Base-by-base conservation (phyloP, 192 early-diverging fungal genomes). In the Umbelopsis vinacea region DNA sequence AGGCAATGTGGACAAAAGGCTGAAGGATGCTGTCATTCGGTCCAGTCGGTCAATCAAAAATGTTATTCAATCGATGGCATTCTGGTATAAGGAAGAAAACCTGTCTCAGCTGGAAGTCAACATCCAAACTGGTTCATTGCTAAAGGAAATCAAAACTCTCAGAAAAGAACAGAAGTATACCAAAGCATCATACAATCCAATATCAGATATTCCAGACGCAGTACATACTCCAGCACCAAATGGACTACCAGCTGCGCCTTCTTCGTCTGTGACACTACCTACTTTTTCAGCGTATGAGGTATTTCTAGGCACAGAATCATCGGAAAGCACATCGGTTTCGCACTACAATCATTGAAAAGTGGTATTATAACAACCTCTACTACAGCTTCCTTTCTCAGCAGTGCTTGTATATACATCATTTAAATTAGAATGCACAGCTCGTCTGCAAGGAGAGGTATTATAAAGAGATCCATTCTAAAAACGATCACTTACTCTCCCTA, bases 201-300 rank as follows among this genome's bases (percentile, higher is more conserved):
- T 33, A 37, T 8, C 33, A 37, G 57, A 7, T 43, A 43, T 11
- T 43, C 11, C 11, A 43, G 11, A 43, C 40, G 8, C 17, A 63
- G n/a, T 7, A 17, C 9, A n/a, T 63, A 6, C 2, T 17, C 57
- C 11, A 6, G 11, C 21, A 35, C 1, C 57, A 19, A n/a, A 10
- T 19, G 33, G 33, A 11, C 19, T 63, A 3, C 57, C 57, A 63
- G 57, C 57, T n/a, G 57, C 57, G 2, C 57, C 57, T 37, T 63
- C 57, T 29, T 63, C 57, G 19, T 63, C 57, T 19, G 57, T 63
- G 5, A 63, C 33, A 37, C 15, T 63, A 63, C 57, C 57, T 11
- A 2, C 26, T 8, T 63, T 63, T 26, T 63, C 57, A 17, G 26
- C 57, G 17, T 63, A 63, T 14, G 57, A 63, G 17, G 26, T 63